Evolutionary conservation across 768 basidiomycete genomes (phyloP).

Genomic region (Mycena capillaripes): DNA sequence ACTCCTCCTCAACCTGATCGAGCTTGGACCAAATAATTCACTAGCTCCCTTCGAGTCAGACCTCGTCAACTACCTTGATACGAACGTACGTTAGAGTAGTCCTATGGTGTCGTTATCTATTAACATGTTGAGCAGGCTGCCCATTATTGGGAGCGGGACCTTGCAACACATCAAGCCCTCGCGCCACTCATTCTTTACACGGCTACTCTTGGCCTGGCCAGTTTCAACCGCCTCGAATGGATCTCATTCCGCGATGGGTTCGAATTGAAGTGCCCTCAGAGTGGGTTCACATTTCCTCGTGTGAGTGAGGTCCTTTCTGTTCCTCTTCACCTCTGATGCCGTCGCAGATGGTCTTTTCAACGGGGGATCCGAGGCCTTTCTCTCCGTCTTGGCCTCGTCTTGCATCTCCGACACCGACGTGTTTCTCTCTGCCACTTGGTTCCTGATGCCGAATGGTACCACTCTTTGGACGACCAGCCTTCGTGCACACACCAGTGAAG

Average conservation of each 20-base stretch:
- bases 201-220: not conserved
- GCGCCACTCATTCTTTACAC: not conserved
- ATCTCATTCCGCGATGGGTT: not conserved
- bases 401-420: not conserved
- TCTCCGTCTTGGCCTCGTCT: not conserved
- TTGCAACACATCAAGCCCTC: not conserved
- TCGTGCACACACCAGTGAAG: not conserved
- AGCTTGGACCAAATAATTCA: not conserved
- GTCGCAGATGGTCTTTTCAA: not conserved
- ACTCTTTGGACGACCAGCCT: not conserved
- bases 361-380: not conserved
- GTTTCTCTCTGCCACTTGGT: not conserved
- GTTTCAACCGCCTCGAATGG: not conserved
- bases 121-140: not conserved
- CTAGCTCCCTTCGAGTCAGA: not conserved
- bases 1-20: not conserved
- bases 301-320: not conserved
- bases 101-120: not conserved
- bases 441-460: not conserved
- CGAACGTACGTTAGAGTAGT: not conserved
- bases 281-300: not conserved
- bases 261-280: not conserved
- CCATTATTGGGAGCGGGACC: not conserved
- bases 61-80: not conserved
- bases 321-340: not conserved